Evolutionary conservation across 192 early-diverging fungal species (phyloP), one percentile per base, ranked within the genome.

Genomic region (Coemansia sp.): DNA sequence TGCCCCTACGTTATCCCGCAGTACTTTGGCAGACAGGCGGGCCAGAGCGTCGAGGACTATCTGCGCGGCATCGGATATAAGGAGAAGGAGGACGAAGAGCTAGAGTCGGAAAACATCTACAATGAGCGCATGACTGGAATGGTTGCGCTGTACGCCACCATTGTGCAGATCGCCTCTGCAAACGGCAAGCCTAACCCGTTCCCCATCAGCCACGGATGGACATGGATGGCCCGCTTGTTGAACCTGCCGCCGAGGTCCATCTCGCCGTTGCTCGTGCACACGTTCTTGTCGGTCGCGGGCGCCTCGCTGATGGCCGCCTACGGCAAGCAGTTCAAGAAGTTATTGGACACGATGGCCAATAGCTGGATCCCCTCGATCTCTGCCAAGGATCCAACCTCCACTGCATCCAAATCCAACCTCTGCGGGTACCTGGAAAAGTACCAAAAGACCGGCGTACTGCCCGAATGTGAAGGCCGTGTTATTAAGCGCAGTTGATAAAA

Each of bases 401-500:
- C 87, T 14, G 87, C 84, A 14, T 73, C 75, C 9, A 97, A 85
- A 34, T 91, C 87, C 7, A 88, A 77, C 50, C 86, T 89, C 24
- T 91, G 75, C 68, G 88, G 86, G 24, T 92, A 87, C 73, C 91
- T 97, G 79, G 96, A 97, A 8, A 82, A 80, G 16, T 84, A 59
- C 44, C 90, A 89, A 54, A 92, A 85, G 31, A 82, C 68, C 41
- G 96, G 84, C 83, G 93, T 90, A 59, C 92, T 91, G 57, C 87
- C 87, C 34, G 94, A 95, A 59, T 94, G 88, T n/a, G 83, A 81
- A 34, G 90, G 88, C 19, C 96, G 86, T 21, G 77, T 65, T 11
- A 76, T 81, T 24, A 76, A 73, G 54, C 46, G 24, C 7, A 6
- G 34, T 46, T 70, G 41, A 57, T 7, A 14, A 6, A 34, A 35